Base-by-base conservation (phyloP, 2,329 filamentous ascomycete genomes). In the Claviceps arundinis region DNA sequence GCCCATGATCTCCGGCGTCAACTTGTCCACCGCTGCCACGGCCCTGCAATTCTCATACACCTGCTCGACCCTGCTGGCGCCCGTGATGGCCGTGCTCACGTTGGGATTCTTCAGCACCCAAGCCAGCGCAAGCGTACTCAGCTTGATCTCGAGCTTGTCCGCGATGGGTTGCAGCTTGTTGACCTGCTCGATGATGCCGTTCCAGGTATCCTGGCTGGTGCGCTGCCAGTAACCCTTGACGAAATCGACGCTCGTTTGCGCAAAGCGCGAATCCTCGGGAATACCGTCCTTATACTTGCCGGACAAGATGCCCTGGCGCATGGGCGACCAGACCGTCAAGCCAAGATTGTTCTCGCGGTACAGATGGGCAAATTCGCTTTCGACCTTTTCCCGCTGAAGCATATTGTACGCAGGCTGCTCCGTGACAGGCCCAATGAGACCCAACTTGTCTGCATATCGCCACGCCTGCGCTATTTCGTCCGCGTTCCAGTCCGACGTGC, bases 391-490 rank as follows among this genome's bases (percentile, higher is more conserved):
- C 24, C 81, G 76, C 45, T 68, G 68, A 14, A 85, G 71, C 66
- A 84, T 75, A 68, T 82, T 84, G 68, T 85, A 85, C 49, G 76
- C 70, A 1, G 81, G 81, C 67, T 86, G 82, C 65, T 85, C 82
- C 67, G 83, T 77, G 37, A 83, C 59, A 2, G 82, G 82, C 7
- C 78, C 81, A 55, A 85, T 75, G 42, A 85, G 69, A 14, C 75
- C 72, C 8, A 84, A 71, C 56, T 72, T 73, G 57, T 83, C 79
- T 37, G 82, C 78, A 55, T 79, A 72, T 14, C 77, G 70, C 70
- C 77, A 80, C 0, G 82, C 82, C 53, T 79, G 73, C 5, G 76
- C 74, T 61, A 85, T 84, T 68, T 85, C 81, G 54, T 77, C 75
- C 44, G 82, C 79, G 55, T 72, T 74, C 81, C 82, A 85, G 64